phyloP scores from a whole-genome alignment of 2,329 filamentous ascomycete genomes.

The Apiospora sp. region DNA sequence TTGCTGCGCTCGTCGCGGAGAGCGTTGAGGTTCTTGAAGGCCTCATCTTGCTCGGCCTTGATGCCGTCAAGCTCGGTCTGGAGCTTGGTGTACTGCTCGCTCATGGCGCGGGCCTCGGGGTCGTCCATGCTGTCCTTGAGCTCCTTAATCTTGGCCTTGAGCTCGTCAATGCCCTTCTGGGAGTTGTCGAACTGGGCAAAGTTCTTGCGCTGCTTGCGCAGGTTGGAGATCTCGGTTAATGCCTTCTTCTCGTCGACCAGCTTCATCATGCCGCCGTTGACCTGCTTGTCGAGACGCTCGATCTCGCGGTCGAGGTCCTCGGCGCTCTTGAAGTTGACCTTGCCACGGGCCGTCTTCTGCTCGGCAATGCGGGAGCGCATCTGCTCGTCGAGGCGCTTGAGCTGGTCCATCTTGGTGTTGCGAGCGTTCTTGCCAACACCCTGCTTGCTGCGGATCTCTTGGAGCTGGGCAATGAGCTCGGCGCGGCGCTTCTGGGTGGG shows the following conservation, averaged over 20 bases:
- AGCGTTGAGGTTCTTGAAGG: constrained; percentile 84
- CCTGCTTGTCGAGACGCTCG: constrained; percentile 79
- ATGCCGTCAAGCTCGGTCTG: constrained; percentile 88
- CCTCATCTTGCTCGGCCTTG: constrained; percentile 90
- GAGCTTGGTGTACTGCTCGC: constrained; percentile 84
- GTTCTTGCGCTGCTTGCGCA: constrained; percentile 90
- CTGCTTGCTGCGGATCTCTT: constrained; percentile 87
- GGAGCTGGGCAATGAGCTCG: constrained; percentile 83
- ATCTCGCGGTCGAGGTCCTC: constrained; percentile 91
- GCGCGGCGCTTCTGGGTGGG: constrained; percentile 83
- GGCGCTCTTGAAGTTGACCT: constrained; percentile 83
- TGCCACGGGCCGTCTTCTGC: constrained; percentile 84
- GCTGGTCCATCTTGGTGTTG: constrained; percentile 81
- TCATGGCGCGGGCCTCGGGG: constrained; percentile 87
- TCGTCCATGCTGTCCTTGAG: constrained; percentile 91
- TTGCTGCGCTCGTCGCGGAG: constrained; percentile 87
- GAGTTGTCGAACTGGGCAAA: constrained; percentile 85
- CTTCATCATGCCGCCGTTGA: constrained; percentile 91
- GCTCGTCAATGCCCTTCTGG: constrained; percentile 88
- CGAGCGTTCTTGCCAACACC: constrained; percentile 85
- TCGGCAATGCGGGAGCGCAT: constrained; percentile 85
- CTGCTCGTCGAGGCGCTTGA: constrained; percentile 90
- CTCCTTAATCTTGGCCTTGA: constrained; percentile 87
- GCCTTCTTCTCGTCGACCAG: constrained; percentile 98
- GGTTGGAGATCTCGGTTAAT: constrained; percentile 78